A percentile compares a stretch with the other conserved stretches of the same genome.
These are phyloP conservation scores for Teratosphaeria gauchensis DNA, from an alignment of 2,329 filamentous ascomycete species.

Conservation along the genomic window DNA sequence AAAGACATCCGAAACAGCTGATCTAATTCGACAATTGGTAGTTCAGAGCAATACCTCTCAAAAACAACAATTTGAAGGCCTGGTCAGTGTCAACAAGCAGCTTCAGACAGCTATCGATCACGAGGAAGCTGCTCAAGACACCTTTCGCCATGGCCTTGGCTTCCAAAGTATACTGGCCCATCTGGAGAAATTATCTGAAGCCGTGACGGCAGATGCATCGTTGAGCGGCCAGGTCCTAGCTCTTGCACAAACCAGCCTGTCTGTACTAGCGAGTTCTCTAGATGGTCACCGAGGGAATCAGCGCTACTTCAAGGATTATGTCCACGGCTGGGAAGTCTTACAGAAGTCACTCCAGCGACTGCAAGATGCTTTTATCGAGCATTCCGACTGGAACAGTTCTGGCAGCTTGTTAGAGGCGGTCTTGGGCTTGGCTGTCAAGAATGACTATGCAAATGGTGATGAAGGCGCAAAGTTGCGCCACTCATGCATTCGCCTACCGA, in stretches of 20 bases:
- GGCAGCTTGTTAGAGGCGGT: neutral
- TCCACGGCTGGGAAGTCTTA: slow-evolving; percentile 68
- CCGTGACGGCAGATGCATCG: neutral
- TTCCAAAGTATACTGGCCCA: slow-evolving; percentile 19
- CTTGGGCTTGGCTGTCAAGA: neutral
- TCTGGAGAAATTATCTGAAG: slow-evolving; percentile 2
- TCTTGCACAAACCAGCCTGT: slow-evolving; percentile 9
- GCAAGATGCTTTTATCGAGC: neutral
- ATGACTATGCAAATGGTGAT: neutral
- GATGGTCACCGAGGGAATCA: slow-evolving; percentile 75
- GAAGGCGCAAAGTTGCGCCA: neutral
- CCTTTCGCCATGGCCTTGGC: slow-evolving; percentile 22
- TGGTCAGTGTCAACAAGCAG: slow-evolving; percentile 5
- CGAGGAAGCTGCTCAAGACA: slow-evolving; percentile 15
- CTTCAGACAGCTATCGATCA: slow-evolving; percentile 11
- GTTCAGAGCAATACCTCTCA: slow-evolving; percentile 8
- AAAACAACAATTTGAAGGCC: slow-evolving; percentile 7
- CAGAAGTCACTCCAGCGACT: slow-evolving; percentile 59
- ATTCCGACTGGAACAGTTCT: neutral
- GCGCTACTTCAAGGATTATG: slow-evolving; percentile 70
- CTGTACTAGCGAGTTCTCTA: slow-evolving; percentile 63
- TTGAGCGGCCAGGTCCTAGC: neutral
- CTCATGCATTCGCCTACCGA: neutral
- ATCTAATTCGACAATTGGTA: slow-evolving; percentile 14
- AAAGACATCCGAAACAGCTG: slow-evolving; percentile 13